These are phyloP conservation scores for Castanea mollissima DNA, from an alignment of 306 rosid species.

Conservation along the genomic window DNA sequence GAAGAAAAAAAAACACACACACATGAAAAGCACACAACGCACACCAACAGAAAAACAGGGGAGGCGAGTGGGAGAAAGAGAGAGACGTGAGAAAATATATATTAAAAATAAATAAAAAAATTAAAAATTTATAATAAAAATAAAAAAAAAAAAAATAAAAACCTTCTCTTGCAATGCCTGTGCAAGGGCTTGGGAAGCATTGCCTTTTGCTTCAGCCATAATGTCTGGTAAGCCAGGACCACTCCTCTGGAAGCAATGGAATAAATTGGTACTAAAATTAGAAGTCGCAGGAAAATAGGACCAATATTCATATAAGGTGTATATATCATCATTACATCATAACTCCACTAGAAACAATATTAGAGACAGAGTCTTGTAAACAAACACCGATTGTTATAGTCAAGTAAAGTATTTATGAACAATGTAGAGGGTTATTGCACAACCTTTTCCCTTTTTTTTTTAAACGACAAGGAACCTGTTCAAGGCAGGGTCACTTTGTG, in stretches of 20 bases:
- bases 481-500: too few relatives aligned
- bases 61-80: not conserved
- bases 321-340: not conserved
- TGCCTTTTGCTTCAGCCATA: constrained; percentile 38
- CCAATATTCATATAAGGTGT: not conserved
- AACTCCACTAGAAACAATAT: not conserved
- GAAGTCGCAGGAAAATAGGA: constrained; percentile 5
- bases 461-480: too few relatives aligned
- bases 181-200: constrained; percentile 66
- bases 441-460: not conserved
- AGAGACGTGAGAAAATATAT: not conserved
- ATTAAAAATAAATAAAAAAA: too few relatives aligned
- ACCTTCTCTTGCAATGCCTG: constrained; percentile 94
- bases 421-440: not conserved
- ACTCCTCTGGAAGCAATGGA: constrained; percentile 37
- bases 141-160: not conserved
- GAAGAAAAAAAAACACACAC: constrained; percentile 3
- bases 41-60: constrained; percentile 1
- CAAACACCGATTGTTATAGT: not conserved
- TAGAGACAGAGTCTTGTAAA: too few relatives aligned
- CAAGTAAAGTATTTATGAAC: not conserved
- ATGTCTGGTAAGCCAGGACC: constrained; percentile 28
- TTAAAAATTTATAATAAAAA: too few relatives aligned
- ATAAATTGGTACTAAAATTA: constrained; percentile 16
- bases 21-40: not conserved